Conservation (phyloP, 164 flowering plant genomes). For the Echeveria elegans region DNA sequence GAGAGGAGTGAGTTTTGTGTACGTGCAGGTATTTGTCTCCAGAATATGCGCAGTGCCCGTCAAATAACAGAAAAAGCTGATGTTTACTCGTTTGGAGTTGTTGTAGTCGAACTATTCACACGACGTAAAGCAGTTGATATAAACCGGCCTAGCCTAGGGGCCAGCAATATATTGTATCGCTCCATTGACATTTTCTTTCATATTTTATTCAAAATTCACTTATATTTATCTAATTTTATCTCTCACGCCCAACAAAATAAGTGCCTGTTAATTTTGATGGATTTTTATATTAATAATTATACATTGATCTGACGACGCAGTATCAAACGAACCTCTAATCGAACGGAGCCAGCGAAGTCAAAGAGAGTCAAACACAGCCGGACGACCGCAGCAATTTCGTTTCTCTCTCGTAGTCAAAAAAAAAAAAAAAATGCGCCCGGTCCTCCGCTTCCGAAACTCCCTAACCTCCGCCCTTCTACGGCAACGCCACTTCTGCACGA, state of each 20-base stretch:
- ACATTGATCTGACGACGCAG: not conserved
- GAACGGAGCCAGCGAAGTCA: not conserved
- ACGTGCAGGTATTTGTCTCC: constrained; percentile 77
- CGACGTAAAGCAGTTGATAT: constrained; percentile 88
- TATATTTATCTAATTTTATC: no score
- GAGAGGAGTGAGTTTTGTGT: not conserved
- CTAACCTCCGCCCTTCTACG: not conserved
- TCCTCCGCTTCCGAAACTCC: not conserved
- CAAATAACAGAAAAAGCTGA: constrained; percentile 93
- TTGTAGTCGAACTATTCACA: constrained; percentile 75
- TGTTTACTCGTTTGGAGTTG: constrained; percentile 86
- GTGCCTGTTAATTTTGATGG: no score
- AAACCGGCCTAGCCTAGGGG: constrained; percentile 83
- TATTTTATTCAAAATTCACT: no score
- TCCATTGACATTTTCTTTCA: no score
- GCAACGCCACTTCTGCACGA: not conserved
- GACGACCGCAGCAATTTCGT: no score
- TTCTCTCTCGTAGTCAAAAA: no score
- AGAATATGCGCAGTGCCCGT: constrained; percentile 90
- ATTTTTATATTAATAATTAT: no score
- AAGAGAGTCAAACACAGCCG: not conserved
- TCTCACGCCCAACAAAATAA: no score
- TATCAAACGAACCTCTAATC: not conserved
- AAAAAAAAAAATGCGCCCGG: not conserved
- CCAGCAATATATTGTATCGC: constrained; percentile 84